Base-by-base conservation (phyloP, 2,329 filamentous ascomycete genomes). In the Macroventuria anomochaeta region DNA sequence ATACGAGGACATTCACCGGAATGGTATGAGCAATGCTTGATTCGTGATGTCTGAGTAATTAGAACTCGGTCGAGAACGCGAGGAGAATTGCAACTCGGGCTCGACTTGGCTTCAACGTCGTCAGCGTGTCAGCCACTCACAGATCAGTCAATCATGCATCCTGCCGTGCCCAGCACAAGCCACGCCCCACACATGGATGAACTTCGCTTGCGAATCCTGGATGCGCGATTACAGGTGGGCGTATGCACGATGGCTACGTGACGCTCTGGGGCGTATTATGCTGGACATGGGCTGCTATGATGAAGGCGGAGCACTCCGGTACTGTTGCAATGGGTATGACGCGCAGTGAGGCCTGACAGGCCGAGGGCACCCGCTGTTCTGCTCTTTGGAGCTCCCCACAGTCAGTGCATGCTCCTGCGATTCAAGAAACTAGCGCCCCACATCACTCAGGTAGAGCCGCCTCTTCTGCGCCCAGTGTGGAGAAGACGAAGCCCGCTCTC, bases 1-100 rank as follows among this genome's bases (percentile, higher is more conserved):
- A 40, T 38, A 38, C 37, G 43, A 43, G 13, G 42, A 53, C 42
- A 13, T 6, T 25, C 43, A 15, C 50, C 42, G 43, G 36, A 23
- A 33, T 31, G n/a, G 18, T 13, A 11, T 21, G 20, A 28, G 21
- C 26, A 7, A 7, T 32, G 23, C 5, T 25, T 67, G 68, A 65
- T 72, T 71, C 61, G 68, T 71, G 61, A 67, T 68, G 65, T 52
- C 67, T 72, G 63, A 70, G 52, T 70, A 70, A 71, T 70, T 37
- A 51, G 21, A 28, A 10, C 26, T 21, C 17, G 58, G 58, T 57
- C 62, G 48, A 47, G 49, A 46, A 46, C 23, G 23, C 37, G 42
- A 47, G 37, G 42, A 46, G 41, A 31, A 46, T 23, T 11, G 44
- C 18, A 37, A 37, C 39, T 28, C 26, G 37, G 41, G 49, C 41